Conservation (phyloP, 176 grass and related monocot species). For the Tillandsia fasciculata region DNA sequence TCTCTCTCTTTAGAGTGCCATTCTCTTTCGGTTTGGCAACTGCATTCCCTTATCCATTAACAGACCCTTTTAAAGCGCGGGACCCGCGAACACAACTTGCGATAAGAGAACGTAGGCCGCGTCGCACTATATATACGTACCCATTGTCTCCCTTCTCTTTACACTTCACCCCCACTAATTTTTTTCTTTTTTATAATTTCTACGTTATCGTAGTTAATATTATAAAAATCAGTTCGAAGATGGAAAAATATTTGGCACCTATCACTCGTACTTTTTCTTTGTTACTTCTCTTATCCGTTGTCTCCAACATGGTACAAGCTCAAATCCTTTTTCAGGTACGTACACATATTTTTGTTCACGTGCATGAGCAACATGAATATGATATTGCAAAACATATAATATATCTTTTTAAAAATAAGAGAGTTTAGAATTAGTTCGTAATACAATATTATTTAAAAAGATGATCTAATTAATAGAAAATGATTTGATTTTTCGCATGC, state of each 20-base stretch:
- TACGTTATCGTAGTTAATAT: not conserved
- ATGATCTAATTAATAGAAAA: not conserved
- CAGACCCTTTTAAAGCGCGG: not conserved
- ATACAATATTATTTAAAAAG: not conserved
- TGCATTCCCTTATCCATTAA: conserved; percentile 15
- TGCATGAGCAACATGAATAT: not conserved
- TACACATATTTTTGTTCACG: not conserved
- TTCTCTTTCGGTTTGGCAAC: conserved; percentile 14
- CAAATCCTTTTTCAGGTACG: conserved; percentile 36
- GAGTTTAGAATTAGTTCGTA: not conserved
- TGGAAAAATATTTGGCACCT: conserved; percentile 9
- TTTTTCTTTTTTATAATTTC: not conserved
- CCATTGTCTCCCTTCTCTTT: not conserved
- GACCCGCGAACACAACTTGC: not conserved
- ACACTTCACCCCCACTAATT: not conserved
- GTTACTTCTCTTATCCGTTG: not conserved
- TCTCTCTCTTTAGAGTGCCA: not conserved
- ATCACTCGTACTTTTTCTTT: not conserved
- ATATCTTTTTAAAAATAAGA: not conserved
- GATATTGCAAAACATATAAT: not conserved
- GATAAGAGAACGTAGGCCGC: conserved; percentile 9
- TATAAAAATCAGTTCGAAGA: not conserved
- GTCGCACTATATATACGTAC: conserved; percentile 6
- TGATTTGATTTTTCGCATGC: not conserved
- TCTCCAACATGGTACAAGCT: conserved; percentile 7